phyloP scores from a whole-genome alignment of 495 filamentous ascomycete genomes.

The Cercophora samala region DNA sequence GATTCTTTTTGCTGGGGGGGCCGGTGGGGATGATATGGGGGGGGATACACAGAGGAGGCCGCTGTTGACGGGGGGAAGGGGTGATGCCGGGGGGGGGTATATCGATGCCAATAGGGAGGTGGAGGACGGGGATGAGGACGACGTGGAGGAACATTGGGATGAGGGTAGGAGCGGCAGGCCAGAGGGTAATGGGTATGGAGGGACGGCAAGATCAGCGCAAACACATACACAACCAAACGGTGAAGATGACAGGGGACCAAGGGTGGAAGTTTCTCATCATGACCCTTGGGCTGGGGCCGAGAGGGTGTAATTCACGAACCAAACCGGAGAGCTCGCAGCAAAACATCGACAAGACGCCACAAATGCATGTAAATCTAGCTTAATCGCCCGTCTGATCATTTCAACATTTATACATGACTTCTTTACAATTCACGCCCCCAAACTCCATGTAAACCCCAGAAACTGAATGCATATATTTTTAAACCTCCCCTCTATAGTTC shows the following conservation, averaged over 20 bases:
- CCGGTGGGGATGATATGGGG: background rate
- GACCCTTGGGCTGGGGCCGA: background rate
- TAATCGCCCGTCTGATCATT: background rate
- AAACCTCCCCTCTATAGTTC: slow-evolving; percentile 42
- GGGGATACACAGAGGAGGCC: background rate
- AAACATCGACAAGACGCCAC: background rate
- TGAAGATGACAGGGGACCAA: background rate
- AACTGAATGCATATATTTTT: background rate
- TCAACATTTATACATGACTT: background rate
- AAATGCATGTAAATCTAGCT: background rate
- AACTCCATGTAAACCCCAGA: background rate
- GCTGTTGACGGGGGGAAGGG: background rate
- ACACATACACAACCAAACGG: background rate
- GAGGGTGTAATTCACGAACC: background rate
- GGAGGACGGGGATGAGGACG: background rate
- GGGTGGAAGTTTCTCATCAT: background rate
- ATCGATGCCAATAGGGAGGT: background rate
- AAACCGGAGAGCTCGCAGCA: too few relatives aligned
- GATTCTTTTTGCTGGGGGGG: background rate
- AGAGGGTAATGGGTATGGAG: background rate
- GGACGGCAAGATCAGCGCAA: background rate
- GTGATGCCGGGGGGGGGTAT: background rate
- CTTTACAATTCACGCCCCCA: background rate
- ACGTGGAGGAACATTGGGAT: background rate
- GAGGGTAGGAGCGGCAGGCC: background rate